These are phyloP conservation scores for Sporothrix humicola DNA, from an alignment of 2,329 filamentous ascomycete genomes.

Conservation along the genomic window DNA sequence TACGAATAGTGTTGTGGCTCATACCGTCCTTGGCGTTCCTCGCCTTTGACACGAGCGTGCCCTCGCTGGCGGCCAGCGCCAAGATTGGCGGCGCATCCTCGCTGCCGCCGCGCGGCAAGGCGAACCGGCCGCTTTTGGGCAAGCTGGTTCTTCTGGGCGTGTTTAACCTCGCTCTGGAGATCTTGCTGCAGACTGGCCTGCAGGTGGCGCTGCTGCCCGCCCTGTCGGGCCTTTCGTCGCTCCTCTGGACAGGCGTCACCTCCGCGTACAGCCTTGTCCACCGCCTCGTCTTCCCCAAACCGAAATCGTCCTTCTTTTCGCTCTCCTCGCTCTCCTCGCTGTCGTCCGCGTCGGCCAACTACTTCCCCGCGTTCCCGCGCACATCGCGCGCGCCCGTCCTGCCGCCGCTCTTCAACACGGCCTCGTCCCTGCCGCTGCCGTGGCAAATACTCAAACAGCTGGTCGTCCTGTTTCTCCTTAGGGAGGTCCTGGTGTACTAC, in stretches of 20 bases:
- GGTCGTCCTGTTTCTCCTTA: conserved; percentile 50
- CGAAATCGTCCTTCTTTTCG: background rate
- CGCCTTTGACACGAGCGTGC: conserved; percentile 71
- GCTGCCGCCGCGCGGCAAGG: conserved; percentile 54
- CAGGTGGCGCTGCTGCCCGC: conserved; percentile 50
- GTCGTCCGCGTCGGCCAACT: background rate
- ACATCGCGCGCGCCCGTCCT: background rate
- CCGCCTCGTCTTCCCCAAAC: background rate
- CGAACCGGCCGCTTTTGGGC: conserved; percentile 43
- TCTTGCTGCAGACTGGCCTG: conserved; percentile 52
- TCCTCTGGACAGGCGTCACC: background rate
- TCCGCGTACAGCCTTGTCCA: background rate
- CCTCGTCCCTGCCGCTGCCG: conserved; percentile 57
- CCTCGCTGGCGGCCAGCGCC: conserved; percentile 69
- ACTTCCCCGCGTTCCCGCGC: conserved; percentile 6
- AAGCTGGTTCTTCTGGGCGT: conserved; percentile 50
- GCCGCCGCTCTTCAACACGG: conserved; percentile 51
- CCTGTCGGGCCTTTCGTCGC: conserved; percentile 40
- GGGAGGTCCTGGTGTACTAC: conserved; percentile 71
- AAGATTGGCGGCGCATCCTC: conserved; percentile 67
- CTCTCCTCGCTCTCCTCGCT: background rate
- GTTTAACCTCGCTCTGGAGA: conserved; percentile 54
- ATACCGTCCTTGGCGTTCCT: conserved; percentile 75
- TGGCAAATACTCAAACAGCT: conserved; percentile 61
- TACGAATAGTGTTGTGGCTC: conserved; percentile 73